These are phyloP conservation scores for Fusarium tuaranense DNA, from an alignment of 2,329 filamentous ascomycete genomes.

Conservation along the genomic window DNA sequence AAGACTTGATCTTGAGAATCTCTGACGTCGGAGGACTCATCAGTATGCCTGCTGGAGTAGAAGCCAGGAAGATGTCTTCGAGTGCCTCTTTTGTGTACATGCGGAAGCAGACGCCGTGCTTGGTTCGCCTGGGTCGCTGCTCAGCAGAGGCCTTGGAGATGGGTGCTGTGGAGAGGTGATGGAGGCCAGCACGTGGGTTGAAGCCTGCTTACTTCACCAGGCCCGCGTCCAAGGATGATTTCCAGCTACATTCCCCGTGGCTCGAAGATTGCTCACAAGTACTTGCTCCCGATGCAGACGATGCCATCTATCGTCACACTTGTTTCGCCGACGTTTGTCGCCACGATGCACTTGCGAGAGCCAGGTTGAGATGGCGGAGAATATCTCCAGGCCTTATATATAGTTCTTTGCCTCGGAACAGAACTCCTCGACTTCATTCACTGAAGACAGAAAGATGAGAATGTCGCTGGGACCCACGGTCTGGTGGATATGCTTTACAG, in stretches of 20 bases:
- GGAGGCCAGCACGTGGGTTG: slow-evolving; percentile 96
- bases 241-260: slow-evolving; percentile 46
- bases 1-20: too few species aligned
- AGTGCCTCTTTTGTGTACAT: slow-evolving; percentile 91
- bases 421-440: slow-evolving; percentile 86
- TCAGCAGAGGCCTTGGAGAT: slow-evolving; percentile 95
- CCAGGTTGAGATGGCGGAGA: neutral
- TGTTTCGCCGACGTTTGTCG: slow-evolving; percentile 97
- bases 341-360: slow-evolving; percentile 86
- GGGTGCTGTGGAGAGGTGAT: slow-evolving; percentile 91
- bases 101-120: slow-evolving; percentile 93
- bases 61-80: slow-evolving; percentile 83
- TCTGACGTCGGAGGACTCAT: too few species aligned
- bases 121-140: slow-evolving; percentile 92
- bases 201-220: slow-evolving; percentile 64
- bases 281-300: slow-evolving; percentile 75
- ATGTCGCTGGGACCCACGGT: slow-evolving; percentile 93
- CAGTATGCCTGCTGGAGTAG: too few species aligned
- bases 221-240: neutral
- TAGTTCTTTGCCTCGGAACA: neutral
- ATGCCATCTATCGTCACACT: slow-evolving; percentile 97
- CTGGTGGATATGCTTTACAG: slow-evolving; percentile 79
- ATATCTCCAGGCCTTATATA: too few species aligned
- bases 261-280: too few species aligned
- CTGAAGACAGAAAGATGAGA: slow-evolving; percentile 91